Percentiles rank a stretch among this genome's conserved stretches.
These are phyloP conservation scores for Inga laurina DNA, from an alignment of 306 rosid genomes.

Conservation along the genomic window DNA sequence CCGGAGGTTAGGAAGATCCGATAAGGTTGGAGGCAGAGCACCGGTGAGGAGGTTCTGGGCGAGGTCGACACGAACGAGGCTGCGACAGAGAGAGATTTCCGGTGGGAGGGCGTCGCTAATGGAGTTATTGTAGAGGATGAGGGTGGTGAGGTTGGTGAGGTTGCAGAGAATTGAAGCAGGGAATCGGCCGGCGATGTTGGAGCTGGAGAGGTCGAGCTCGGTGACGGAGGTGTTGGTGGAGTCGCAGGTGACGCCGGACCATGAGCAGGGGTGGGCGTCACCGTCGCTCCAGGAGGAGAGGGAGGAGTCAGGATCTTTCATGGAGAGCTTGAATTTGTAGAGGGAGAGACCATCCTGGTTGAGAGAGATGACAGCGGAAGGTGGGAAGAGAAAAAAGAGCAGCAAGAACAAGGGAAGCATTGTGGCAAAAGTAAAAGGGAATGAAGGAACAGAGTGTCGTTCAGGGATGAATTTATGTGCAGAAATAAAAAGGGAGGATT, in stretches of 20 bases:
- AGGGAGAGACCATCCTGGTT: slow-evolving; percentile 72
- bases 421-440: slow-evolving; percentile 7
- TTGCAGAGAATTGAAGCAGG: slow-evolving; percentile 62
- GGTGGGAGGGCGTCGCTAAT: slow-evolving; percentile 61
- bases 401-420: slow-evolving; percentile 32
- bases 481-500: not conserved
- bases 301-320: slow-evolving; percentile 52
- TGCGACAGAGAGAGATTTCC: slow-evolving; percentile 48
- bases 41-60: slow-evolving; percentile 86
- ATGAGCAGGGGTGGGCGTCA: slow-evolving; percentile 62
- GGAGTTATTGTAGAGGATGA: slow-evolving; percentile 71
- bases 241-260: slow-evolving; percentile 68
- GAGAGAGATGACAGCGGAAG: slow-evolving; percentile 27
- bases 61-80: slow-evolving; percentile 67
- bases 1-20: slow-evolving; percentile 53
- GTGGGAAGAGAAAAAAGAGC: slow-evolving; percentile 5
- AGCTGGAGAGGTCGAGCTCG: slow-evolving; percentile 56
- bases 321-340: slow-evolving; percentile 48
- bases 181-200: slow-evolving; percentile 61
- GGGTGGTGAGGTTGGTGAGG: slow-evolving; percentile 50
- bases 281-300: slow-evolving; percentile 65
- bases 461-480: slow-evolving; percentile 13
- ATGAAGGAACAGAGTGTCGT: not conserved
- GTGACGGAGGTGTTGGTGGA: slow-evolving; percentile 36
- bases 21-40: slow-evolving; percentile 50